phyloP scores from a whole-genome alignment of 371 early-diverging fungal genomes.

The Sanchytrium tribonematis region DNA sequence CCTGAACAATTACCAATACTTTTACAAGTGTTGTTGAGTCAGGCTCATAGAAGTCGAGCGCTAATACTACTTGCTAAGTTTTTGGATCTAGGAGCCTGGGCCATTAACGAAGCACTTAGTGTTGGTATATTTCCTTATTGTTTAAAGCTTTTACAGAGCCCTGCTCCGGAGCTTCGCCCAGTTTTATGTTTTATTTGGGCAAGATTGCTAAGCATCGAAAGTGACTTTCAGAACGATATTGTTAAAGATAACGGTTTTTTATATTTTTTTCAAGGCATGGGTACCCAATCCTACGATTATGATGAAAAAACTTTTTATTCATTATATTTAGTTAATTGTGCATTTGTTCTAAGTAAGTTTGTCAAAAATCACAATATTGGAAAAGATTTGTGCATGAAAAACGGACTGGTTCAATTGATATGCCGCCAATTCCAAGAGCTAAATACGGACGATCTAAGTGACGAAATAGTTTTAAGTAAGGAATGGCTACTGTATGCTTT shows the following conservation, averaged over 20 bases:
- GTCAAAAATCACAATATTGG: not conserved
- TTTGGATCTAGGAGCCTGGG: constrained; percentile 77
- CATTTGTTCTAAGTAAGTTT: not conserved
- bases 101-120: constrained; percentile 63
- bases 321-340: not conserved
- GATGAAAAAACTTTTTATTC: too few relatives aligned
- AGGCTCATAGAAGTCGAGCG: constrained; percentile 71
- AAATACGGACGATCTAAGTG: not conserved
- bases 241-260: constrained; percentile 66
- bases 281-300: not conserved
- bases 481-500: not conserved
- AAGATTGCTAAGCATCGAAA: constrained; percentile 68
- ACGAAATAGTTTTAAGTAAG: not conserved
- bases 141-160: constrained; percentile 70
- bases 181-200: constrained; percentile 89
- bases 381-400: not conserved
- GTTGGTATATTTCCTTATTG: constrained; percentile 92
- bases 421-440: not conserved
- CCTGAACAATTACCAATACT: constrained; percentile 85
- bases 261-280: constrained; percentile 43
- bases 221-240: constrained; percentile 56
- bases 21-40: constrained; percentile 73
- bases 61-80: constrained; percentile 64
- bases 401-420: not conserved
- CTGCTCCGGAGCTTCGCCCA: constrained; percentile 69